Evolutionary conservation across 768 basidiomycete species (phyloP).

Genomic region (Tricholoma matsutake): DNA sequence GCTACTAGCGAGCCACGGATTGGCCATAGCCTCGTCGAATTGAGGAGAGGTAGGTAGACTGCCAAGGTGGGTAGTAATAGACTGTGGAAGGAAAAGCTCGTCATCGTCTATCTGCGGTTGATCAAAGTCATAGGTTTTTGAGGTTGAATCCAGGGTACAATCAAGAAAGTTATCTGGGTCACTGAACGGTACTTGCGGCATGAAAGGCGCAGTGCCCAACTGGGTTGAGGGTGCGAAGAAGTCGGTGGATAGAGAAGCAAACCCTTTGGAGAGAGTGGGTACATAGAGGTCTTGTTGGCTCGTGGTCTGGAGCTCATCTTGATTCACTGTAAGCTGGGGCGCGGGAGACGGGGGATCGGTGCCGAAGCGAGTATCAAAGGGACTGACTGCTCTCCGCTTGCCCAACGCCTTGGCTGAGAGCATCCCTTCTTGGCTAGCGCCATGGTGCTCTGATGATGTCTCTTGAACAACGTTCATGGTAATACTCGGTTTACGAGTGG

Average conservation of each 20-base stretch:
- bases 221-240: neutral
- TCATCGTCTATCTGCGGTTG: neutral
- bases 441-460: neutral
- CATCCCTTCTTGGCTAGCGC: neutral
- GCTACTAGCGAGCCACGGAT: neutral
- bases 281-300: neutral
- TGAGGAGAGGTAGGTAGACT: neutral
- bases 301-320: neutral
- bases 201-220: slow-evolving; percentile 4
- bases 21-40: neutral
- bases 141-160: neutral
- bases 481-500: neutral
- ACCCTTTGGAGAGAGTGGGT: neutral
- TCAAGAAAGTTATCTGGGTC: slow-evolving; percentile 3
- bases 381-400: slow-evolving; percentile 25
- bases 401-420: slow-evolving; percentile 30
- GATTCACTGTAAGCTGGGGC: neutral
- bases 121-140: neutral
- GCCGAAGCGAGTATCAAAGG: neutral
- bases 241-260: neutral
- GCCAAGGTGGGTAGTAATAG: neutral
- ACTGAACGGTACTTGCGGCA: neutral
- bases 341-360: neutral
- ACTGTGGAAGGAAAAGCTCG: neutral
- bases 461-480: neutral